Evolutionary conservation across 257 asterid genomes (phyloP).

Genomic region (Catharanthus roseus): DNA sequence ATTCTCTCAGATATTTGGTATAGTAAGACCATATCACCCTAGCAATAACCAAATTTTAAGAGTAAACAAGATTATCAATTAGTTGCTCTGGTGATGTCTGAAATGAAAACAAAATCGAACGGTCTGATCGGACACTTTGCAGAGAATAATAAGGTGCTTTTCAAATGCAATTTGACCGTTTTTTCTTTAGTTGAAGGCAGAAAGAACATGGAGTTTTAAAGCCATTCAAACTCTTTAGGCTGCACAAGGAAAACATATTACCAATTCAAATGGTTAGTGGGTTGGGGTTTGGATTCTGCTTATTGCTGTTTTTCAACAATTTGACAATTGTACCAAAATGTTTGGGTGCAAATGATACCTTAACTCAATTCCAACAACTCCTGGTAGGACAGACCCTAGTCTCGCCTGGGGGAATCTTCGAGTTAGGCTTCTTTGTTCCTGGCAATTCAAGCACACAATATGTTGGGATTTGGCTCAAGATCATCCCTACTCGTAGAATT

Average conservation of each 20-base stretch:
- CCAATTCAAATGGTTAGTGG: background rate
- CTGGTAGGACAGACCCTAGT: constrained; percentile 29
- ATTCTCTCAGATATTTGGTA: too few relatives aligned
- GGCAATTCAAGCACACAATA: constrained; percentile 31
- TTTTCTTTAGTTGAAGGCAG: background rate
- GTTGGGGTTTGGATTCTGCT: background rate
- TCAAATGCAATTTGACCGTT: background rate
- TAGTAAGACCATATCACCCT: background rate
- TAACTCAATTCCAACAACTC: constrained; percentile 35
- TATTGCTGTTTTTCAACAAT: background rate
- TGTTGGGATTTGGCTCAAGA: constrained; percentile 70
- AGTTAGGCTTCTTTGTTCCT: constrained; percentile 64
- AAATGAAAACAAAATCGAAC: too few relatives aligned
- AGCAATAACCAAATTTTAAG: background rate
- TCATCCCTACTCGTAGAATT: constrained; percentile 10
- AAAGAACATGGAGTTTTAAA: background rate
- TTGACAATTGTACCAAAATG: background rate
- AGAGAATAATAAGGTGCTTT: too few relatives aligned
- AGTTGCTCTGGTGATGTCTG: too few relatives aligned
- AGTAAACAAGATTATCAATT: background rate
- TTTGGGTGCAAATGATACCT: constrained; percentile 30
- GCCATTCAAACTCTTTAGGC: too few relatives aligned
- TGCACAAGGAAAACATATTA: background rate
- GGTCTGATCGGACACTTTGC: too few relatives aligned
- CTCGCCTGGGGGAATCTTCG: constrained; percentile 44